These are phyloP conservation scores for Tulasnella sp. DNA, from an alignment of 768 basidiomycete genomes.

Conservation along the genomic window DNA sequence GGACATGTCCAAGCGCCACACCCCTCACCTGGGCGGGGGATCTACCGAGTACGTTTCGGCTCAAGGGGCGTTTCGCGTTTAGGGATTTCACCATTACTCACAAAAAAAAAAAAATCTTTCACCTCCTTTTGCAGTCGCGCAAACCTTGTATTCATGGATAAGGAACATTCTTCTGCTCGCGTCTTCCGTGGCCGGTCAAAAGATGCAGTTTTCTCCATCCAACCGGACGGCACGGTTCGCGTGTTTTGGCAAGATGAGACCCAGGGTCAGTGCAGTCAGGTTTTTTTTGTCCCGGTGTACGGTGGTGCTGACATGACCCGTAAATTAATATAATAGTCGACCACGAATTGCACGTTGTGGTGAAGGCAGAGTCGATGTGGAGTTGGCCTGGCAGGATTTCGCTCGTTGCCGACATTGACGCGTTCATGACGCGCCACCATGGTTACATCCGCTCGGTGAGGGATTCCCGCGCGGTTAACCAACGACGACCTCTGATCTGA, in stretches of 20 bases:
- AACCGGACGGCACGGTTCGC: not conserved
- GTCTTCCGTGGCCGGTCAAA: not conserved
- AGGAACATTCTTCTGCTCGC: not conserved
- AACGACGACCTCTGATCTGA: not conserved
- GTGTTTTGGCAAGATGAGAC: not conserved
- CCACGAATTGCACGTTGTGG: not conserved
- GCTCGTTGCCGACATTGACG: not conserved
- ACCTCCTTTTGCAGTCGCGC: not conserved
- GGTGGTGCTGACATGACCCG: not conserved
- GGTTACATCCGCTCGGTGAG: constrained; percentile 1
- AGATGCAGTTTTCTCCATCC: not conserved
- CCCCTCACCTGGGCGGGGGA: not conserved
- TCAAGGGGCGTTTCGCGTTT: not conserved
- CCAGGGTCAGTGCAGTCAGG: not conserved
- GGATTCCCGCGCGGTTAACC: not conserved
- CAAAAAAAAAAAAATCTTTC: no score
- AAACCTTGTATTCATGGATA: not conserved
- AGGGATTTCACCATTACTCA: no score
- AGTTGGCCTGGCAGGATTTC: not conserved
- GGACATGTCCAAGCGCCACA: not conserved
- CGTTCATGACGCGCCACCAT: not conserved
- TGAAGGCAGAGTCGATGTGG: not conserved
- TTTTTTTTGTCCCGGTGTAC: not conserved
- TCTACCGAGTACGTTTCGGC: not conserved
- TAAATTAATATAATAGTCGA: not conserved